These are phyloP conservation scores for Colletotrichum magnum DNA, from an alignment of 2,329 filamentous ascomycete species.

Conservation along the genomic window DNA sequence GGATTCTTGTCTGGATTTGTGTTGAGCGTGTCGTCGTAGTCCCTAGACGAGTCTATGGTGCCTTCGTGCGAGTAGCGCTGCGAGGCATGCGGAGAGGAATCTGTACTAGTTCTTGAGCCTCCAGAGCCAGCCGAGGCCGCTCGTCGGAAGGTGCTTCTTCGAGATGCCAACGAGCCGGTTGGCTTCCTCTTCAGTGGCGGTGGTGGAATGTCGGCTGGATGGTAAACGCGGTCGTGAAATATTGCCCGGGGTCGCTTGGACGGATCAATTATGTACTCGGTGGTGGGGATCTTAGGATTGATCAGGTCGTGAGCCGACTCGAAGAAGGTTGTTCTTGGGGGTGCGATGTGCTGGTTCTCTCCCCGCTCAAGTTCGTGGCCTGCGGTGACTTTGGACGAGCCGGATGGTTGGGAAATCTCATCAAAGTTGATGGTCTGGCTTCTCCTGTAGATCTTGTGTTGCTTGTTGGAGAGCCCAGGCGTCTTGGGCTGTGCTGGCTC, in stretches of 20 bases:
- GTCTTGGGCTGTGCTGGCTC: conserved; percentile 59
- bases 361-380: conserved; percentile 65
- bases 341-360: conserved; percentile 70
- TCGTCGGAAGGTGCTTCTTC: conserved; percentile 48
- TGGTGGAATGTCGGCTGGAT: conserved; percentile 91
- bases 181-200: conserved; percentile 75
- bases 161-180: conserved; percentile 52
- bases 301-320: conserved; percentile 94
- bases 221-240: conserved; percentile 96
- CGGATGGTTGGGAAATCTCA: conserved; percentile 51
- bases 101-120: conserved; percentile 42
- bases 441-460: conserved; percentile 80
- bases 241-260: conserved; percentile 87
- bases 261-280: conserved; percentile 88
- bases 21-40: conserved; percentile 67
- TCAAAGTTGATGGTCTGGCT: conserved; percentile 79
- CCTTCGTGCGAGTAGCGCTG: conserved; percentile 57
- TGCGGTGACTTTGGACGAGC: conserved; percentile 59
- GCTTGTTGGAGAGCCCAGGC: conserved; percentile 68
- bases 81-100: conserved; percentile 43
- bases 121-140: conserved; percentile 38
- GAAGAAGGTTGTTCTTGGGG: conserved; percentile 92
- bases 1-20: conserved; percentile 60
- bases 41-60: conserved; percentile 58
- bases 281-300: conserved; percentile 87